phyloP scores from a whole-genome alignment of 257 asterid species.

The Avicennia marina region DNA sequence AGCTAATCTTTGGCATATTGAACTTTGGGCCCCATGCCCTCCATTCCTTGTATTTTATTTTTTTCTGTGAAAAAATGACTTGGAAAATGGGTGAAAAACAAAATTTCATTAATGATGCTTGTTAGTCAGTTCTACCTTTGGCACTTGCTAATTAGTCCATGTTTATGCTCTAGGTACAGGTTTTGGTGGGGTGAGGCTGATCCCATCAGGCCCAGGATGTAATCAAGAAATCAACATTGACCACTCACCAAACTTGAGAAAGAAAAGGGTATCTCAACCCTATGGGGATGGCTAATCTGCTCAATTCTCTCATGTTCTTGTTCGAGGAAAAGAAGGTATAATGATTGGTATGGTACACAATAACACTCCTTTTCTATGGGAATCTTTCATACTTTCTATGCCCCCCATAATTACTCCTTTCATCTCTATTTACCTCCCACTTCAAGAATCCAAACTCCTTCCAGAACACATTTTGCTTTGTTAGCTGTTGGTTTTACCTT shows the following conservation, averaged over 20 bases:
- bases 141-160: slow-evolving; percentile 7
- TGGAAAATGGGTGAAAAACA: neutral
- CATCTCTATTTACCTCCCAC: slow-evolving; percentile 14
- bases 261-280: slow-evolving; percentile 16
- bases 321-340: slow-evolving; percentile 23
- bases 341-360: slow-evolving; percentile 30
- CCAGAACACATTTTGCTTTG: neutral
- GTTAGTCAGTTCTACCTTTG: neutral
- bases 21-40: neutral
- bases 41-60: neutral
- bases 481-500: slow-evolving; percentile 1
- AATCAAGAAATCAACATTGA: too few species aligned
- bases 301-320: slow-evolving; percentile 21
- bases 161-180: slow-evolving; percentile 9
- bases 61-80: neutral
- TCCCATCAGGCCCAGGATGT: too few species aligned
- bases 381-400: slow-evolving; percentile 40
- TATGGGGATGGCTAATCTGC: slow-evolving; percentile 22
- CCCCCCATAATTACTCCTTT: slow-evolving; percentile 30
- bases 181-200: slow-evolving; percentile 22
- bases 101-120: neutral
- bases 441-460: slow-evolving; percentile 22
- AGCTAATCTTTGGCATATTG: neutral
- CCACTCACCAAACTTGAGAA: slow-evolving; percentile 44
- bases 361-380: slow-evolving; percentile 24